These are phyloP conservation scores for Trichoderma breve DNA, from an alignment of 2,329 filamentous ascomycete genomes.

Conservation along the genomic window DNA sequence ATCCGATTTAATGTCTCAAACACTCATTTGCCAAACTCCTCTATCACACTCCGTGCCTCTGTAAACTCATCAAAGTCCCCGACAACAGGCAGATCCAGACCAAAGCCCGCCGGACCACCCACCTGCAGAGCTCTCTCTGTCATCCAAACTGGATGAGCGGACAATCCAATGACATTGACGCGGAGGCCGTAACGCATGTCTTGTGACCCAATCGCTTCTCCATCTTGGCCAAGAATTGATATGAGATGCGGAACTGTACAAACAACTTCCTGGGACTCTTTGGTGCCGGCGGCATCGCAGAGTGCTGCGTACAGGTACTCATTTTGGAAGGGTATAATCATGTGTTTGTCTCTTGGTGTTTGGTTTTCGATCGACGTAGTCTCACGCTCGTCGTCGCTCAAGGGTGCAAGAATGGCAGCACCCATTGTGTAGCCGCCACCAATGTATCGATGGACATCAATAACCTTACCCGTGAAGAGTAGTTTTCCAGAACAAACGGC, in stretches of 20 bases:
- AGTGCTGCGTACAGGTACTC: slow-evolving; percentile 41
- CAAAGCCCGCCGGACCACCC: slow-evolving; percentile 36
- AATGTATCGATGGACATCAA: slow-evolving; percentile 39
- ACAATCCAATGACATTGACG: slow-evolving; percentile 49
- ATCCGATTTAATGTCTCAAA: too few species aligned
- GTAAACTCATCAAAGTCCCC: slow-evolving; percentile 36
- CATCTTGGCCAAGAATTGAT: slow-evolving; percentile 41
- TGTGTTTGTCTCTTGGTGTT: slow-evolving; percentile 25
- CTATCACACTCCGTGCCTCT: slow-evolving; percentile 49
- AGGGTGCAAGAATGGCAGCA: slow-evolving; percentile 35
- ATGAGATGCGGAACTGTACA: slow-evolving; percentile 40
- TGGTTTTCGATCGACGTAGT: slow-evolving; percentile 22
- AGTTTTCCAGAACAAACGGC: slow-evolving; percentile 35
- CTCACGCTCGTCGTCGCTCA: slow-evolving; percentile 33
- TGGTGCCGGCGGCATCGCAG: slow-evolving; percentile 32
- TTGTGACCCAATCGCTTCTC: slow-evolving; percentile 49
- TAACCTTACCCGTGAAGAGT: slow-evolving; percentile 40
- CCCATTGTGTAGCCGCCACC: slow-evolving; percentile 43
- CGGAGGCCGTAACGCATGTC: slow-evolving; percentile 51
- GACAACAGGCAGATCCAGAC: slow-evolving; percentile 30
- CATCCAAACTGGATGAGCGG: slow-evolving; percentile 51
- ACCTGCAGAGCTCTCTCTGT: slow-evolving; percentile 35
- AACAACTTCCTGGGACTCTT: slow-evolving; percentile 31
- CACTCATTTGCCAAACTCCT: slow-evolving; percentile 16
- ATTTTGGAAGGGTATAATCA: slow-evolving; percentile 44